Conservation (phyloP, 208 protist species). For the Trypanosoma platydactyli region DNA sequence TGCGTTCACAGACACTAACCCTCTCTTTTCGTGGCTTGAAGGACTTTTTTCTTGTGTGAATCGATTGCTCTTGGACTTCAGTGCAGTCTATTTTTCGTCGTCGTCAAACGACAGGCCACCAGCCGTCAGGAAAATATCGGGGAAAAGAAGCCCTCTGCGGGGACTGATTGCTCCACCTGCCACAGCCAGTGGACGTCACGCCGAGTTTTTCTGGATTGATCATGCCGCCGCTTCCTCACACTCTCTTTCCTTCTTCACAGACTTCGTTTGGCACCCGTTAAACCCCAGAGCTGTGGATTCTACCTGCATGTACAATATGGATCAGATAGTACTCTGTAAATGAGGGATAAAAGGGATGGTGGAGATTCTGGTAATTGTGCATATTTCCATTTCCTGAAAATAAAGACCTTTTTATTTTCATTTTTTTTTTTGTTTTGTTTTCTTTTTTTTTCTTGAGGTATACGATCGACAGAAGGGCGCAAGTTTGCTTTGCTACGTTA, state of each 20-base stretch:
- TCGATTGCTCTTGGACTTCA: neutral
- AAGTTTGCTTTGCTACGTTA: conserved; percentile 5
- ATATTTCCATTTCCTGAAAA: no score
- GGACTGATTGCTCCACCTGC: conserved; percentile 33
- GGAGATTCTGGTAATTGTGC: no score
- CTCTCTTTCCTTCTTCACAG: conserved; percentile 32
- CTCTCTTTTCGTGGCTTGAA: conserved; percentile 4
- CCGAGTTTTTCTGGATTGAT: conserved; percentile 58
- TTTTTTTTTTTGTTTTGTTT: conserved; percentile 1
- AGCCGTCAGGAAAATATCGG: neutral
- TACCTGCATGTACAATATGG: conserved; percentile 22
- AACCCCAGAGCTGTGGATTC: neutral
- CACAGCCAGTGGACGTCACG: conserved; percentile 17
- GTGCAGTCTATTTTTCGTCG: neutral
- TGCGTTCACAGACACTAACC: neutral
- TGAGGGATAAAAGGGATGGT: no score
- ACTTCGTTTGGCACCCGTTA: conserved; percentile 46
- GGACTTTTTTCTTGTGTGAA: conserved; percentile 5
- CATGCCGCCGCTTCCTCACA: conserved; percentile 21
- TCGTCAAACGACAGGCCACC: neutral
- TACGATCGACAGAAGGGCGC: neutral
- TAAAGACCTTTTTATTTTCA: no score
- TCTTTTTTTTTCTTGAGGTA: conserved; percentile 3
- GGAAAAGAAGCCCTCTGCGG: conserved; percentile 28
- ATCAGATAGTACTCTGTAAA: conserved; percentile 5